A percentile compares a stretch with the other conserved stretches of the same genome.
Evolutionary conservation across 208 protist species (phyloP).

Genomic region (Trichomonas tenax): DNA sequence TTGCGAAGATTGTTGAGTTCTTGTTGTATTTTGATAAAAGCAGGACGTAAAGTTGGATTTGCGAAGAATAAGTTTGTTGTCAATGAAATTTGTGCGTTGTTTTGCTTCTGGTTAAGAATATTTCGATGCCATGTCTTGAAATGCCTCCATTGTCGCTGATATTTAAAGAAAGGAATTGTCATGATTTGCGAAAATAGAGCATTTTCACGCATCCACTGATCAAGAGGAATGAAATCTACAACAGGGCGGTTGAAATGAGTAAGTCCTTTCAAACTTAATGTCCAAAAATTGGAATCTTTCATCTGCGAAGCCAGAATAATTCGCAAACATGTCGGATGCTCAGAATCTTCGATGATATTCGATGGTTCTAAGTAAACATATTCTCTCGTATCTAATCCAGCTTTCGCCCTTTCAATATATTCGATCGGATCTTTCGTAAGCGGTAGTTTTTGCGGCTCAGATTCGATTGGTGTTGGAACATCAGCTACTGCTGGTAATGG

Average conservation of each 20-base stretch:
- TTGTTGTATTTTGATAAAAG: not conserved
- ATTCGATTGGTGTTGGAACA: not conserved
- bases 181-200: not conserved
- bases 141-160: not conserved
- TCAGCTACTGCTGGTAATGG: not conserved
- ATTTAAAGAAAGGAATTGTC: not conserved
- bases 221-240: not conserved
- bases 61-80: not conserved
- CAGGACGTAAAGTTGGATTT: not conserved
- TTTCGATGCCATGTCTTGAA: not conserved
- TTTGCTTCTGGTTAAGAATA: not conserved
- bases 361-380: not conserved
- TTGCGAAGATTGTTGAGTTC: not conserved
- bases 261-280: not conserved
- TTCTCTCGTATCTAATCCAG: no score
- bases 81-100: not conserved
- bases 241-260: not conserved
- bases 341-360: not conserved
- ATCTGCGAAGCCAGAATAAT: not conserved
- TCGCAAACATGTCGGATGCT: conserved; percentile 2
- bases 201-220: not conserved
- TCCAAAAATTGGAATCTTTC: not conserved
- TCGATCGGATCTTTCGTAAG: not conserved
- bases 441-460: not conserved
- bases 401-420: not conserved